Base-by-base conservation (phyloP, 192 early-diverging fungal genomes). In the Thoreauomyces humboldtii region DNA sequence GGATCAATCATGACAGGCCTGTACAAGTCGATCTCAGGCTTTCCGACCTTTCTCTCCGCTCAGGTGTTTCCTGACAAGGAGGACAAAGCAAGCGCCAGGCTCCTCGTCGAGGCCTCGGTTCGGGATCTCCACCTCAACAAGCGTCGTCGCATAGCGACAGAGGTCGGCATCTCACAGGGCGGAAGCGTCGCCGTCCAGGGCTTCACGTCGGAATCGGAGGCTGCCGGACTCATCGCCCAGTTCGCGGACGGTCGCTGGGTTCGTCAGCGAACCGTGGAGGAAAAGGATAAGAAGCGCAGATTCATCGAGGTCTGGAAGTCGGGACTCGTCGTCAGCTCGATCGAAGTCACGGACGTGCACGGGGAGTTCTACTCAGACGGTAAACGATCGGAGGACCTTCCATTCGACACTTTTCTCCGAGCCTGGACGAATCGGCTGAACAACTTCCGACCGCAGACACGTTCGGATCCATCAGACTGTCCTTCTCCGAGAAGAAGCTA, bases 301-400 rank as follows among this genome's bases (percentile, higher is more conserved):
- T 66, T 66, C 33, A 54, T 66, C 17, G 44, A 63, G 61, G 32
- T 52, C 24, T 67, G 65, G 65, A 15, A 19, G 25, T 19, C 45
- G 0, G 82, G 78, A n/a, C 54, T 59, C 7, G 71, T 91, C 28
- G 51, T 67, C 19, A 78, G 75, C 52, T 67, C 71, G n/a, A 70
- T 87, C 42, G 84, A 90, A 33, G 86, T 89, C n/a, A 81, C 86
- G 6, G 69, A 77, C 35, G 43, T 54, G 28, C 90, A 92, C 44
- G 89, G 86, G 24, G 77, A 82, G 35, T 91, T 90, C 70, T 92
- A 89, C 56, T 63, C 70, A 11, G 89, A 91, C 64, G 67, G 79
- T 43, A n/a, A n/a, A n/a, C n/a, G n/a, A n/a, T 7, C 9, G 9
- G 9, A 41, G 9, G 38, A 17, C 17, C 38, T 41, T 7, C 7